phyloP scores from a whole-genome alignment of 257 asterid species.

The Plectranthus barbatus region DNA sequence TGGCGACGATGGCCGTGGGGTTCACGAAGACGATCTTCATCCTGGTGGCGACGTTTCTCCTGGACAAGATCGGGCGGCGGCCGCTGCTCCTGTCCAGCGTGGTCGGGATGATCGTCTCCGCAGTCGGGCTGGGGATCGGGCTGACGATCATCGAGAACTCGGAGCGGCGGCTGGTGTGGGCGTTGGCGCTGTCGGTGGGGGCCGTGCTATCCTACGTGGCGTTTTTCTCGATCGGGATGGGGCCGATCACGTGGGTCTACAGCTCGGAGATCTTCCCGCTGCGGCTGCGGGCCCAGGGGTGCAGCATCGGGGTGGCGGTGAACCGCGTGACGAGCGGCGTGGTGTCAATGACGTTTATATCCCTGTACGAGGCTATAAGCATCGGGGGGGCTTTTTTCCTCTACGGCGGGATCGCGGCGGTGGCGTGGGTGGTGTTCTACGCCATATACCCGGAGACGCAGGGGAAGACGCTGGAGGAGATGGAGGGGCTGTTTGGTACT shows the following conservation, averaged over 20 bases:
- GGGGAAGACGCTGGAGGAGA: constrained; percentile 60
- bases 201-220: constrained; percentile 46
- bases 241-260: constrained; percentile 78
- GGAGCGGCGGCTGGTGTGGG: constrained; percentile 34
- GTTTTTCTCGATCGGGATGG: constrained; percentile 63
- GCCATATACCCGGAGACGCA: constrained; percentile 55
- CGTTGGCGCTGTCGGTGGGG: constrained; percentile 22
- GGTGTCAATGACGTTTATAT: constrained; percentile 53
- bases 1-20: constrained; percentile 76
- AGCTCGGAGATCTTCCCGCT: constrained; percentile 66
- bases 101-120: constrained; percentile 48
- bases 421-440: constrained; percentile 44
- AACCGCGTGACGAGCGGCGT: constrained; percentile 60
- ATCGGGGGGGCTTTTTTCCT: constrained; percentile 59
- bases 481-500: constrained; percentile 54
- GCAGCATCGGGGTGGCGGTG: constrained; percentile 49
- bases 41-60: constrained; percentile 58
- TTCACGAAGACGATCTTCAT: constrained; percentile 60
- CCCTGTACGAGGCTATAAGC: constrained; percentile 24
- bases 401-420: constrained; percentile 30
- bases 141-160: constrained; percentile 31
- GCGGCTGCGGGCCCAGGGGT: constrained; percentile 58
- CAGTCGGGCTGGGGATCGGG: constrained; percentile 29
- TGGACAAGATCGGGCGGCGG: constrained; percentile 70
- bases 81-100: constrained; percentile 56